Evolutionary conservation across 176 grass and related monocot species (phyloP), one percentile per base, ranked within the genome.

Genomic region (Microstegium vimineum): DNA sequence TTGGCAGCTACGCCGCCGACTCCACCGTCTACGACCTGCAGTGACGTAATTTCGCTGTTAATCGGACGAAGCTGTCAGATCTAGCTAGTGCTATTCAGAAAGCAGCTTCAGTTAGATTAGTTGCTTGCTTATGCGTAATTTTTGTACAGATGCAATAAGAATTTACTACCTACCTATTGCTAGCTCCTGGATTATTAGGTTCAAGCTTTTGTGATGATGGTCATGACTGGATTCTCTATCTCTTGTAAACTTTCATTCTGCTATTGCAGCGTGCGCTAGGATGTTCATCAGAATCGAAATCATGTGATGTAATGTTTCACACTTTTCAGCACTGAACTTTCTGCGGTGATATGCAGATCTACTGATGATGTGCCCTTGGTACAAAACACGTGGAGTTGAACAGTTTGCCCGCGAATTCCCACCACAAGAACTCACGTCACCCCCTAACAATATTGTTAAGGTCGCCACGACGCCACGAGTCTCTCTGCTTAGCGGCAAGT

Each of bases 1-100:
- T 99, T 25, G 96, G 96, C 3, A 95, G 84, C 89, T 99, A 99
- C 84, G 81, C 93, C 35, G 93, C 90, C 31, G 93, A 99, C 46
- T 74, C 91, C 26, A 92, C 91, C 42, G 77, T 95, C 68, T 99
- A 99, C 68, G 96, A 99, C 30, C 96, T 99, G 61, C 92, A 99
- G 85, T 98, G 80, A 92, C n/a, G n/a, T n/a, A n/a, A n/a, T 70
- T 80, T 77, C 62, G 31, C 20, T 30, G 59, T 5, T 61, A 25
- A 69, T 80, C 30, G 51, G 74, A 5, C 66, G 9, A 15, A 66
- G 33, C 20, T 42, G 8, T 33, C 51, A 35, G 26, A 69, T 69
- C 22, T 65, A 57, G 51, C 78, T 28, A 46, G 23, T 45, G 15
- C 2, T 1, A 35, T 30, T 71, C 15, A 32, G 22, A 15, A 76